Evolutionary conservation across 495 filamentous ascomycete species (phyloP).

Genomic region (Aspergillus indologenus): DNA sequence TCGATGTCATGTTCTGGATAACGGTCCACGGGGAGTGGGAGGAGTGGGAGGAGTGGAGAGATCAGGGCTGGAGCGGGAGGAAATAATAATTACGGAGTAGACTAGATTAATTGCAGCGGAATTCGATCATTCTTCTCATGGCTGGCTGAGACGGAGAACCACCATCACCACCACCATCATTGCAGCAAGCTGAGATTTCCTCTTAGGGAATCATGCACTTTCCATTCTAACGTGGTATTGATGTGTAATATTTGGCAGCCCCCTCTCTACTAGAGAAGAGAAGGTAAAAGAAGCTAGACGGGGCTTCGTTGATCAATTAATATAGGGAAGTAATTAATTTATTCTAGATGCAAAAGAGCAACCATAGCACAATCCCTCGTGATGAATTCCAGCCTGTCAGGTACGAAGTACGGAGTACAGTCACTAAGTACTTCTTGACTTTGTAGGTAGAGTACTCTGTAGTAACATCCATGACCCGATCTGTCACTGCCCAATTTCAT

Average conservation of each 20-base stretch:
- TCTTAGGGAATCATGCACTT: slow-evolving; percentile 2
- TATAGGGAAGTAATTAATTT: too few relatives aligned
- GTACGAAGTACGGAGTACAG: too few relatives aligned
- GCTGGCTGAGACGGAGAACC: slow-evolving; percentile 22
- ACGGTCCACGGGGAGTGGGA: slow-evolving; percentile 17
- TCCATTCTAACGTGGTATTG: slow-evolving; percentile 18
- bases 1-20: slow-evolving; percentile 19
- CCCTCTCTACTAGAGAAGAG: too few relatives aligned
- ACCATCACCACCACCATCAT: too few relatives aligned
- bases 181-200: background rate
- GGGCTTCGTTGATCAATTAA: too few relatives aligned
- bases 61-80: slow-evolving; percentile 9
- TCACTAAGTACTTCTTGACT: too few relatives aligned
- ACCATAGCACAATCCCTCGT: background rate
- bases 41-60: slow-evolving; percentile 11
- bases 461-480: slow-evolving; percentile 15
- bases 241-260: background rate
- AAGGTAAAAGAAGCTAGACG: too few relatives aligned
- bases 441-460: too few relatives aligned
- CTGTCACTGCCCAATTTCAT: slow-evolving; percentile 12
- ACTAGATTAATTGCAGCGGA: background rate
- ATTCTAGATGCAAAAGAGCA: too few relatives aligned
- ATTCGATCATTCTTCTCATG: slow-evolving; percentile 3
- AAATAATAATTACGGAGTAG: background rate
- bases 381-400: background rate